Evolutionary conservation across 495 filamentous ascomycete species (phyloP).

Genomic region (Xylaria intraflava): DNA sequence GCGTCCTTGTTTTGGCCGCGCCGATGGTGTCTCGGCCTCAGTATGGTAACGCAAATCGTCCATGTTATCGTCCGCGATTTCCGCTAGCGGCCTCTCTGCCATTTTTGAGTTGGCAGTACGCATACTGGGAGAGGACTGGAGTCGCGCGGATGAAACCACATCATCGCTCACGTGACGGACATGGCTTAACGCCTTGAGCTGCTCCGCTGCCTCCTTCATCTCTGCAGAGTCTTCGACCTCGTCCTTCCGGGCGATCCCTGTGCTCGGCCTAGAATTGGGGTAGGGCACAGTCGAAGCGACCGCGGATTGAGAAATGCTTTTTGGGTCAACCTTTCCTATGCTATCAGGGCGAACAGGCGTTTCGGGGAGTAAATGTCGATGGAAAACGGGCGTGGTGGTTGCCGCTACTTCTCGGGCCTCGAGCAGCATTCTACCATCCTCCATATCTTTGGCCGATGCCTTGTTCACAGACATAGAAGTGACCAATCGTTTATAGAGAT

Average conservation of each 20-base stretch:
- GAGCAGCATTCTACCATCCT: slow-evolving; percentile 44
- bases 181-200: slow-evolving; percentile 52
- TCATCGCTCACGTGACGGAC: slow-evolving; percentile 45
- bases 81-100: slow-evolving; percentile 39
- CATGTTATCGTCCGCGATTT: slow-evolving; percentile 30
- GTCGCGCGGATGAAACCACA: slow-evolving; percentile 18
- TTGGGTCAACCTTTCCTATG: slow-evolving; percentile 18
- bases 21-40: slow-evolving; percentile 34
- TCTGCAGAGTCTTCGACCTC: slow-evolving; percentile 52
- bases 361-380: slow-evolving; percentile 28
- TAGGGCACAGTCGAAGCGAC: slow-evolving; percentile 15
- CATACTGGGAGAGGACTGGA: slow-evolving; percentile 14
- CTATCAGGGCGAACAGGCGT: slow-evolving; percentile 26
- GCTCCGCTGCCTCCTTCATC: slow-evolving; percentile 54
- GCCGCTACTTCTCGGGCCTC: slow-evolving; percentile 35
- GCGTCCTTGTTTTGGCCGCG: slow-evolving; percentile 36
- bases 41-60: slow-evolving; percentile 34
- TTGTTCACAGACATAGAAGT: slow-evolving; percentile 31
- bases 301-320: slow-evolving; percentile 15
- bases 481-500: slow-evolving; percentile 48
- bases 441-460: slow-evolving; percentile 38
- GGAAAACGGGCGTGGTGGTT: slow-evolving; percentile 18
- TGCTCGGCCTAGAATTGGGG: slow-evolving; percentile 15
- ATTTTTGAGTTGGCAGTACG: slow-evolving; percentile 15
- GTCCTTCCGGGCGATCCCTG: slow-evolving; percentile 31